These are phyloP conservation scores for Skeletonema menzelii DNA, from an alignment of 108 stramenopile genomes.

Conservation along the genomic window DNA sequence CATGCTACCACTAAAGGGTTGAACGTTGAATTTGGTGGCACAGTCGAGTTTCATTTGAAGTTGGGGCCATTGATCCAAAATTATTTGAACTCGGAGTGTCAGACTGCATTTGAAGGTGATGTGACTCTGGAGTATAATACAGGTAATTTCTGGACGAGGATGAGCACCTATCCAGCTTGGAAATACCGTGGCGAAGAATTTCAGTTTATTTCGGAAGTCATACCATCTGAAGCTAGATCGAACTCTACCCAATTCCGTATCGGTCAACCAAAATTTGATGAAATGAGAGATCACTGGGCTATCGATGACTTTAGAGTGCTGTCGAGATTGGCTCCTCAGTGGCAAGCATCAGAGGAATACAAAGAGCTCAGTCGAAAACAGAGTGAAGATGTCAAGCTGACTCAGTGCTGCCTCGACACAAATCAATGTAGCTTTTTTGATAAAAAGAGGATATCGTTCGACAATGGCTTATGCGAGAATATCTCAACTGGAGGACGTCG, in stretches of 20 bases:
- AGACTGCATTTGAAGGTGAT: slow-evolving; percentile 31
- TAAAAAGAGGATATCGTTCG: slow-evolving; percentile 19
- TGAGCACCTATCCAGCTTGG: slow-evolving; percentile 23
- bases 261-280: slow-evolving; percentile 28
- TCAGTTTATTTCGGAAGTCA: slow-evolving; percentile 27
- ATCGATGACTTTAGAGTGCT: slow-evolving; percentile 40
- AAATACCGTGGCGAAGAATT: slow-evolving; percentile 27
- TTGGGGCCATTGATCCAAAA: slow-evolving; percentile 24
- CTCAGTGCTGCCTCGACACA: slow-evolving; percentile 25
- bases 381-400: slow-evolving; percentile 5
- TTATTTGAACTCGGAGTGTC: slow-evolving; percentile 17
- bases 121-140: slow-evolving; percentile 31
- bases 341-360: slow-evolving; percentile 26
- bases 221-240: slow-evolving; percentile 21
- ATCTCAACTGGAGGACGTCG: slow-evolving; percentile 10
- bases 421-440: slow-evolving; percentile 39
- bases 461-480: slow-evolving; percentile 1
- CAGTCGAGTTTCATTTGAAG: slow-evolving; percentile 40
- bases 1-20: slow-evolving; percentile 26
- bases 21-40: slow-evolving; percentile 28
- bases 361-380: not conserved
- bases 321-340: slow-evolving; percentile 15
- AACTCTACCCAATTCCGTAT: slow-evolving; percentile 37
- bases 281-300: slow-evolving; percentile 34
- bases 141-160: slow-evolving; percentile 9